Base-by-base conservation (phyloP, 495 filamentous ascomycete species). In the Neurospora cerealis region DNA sequence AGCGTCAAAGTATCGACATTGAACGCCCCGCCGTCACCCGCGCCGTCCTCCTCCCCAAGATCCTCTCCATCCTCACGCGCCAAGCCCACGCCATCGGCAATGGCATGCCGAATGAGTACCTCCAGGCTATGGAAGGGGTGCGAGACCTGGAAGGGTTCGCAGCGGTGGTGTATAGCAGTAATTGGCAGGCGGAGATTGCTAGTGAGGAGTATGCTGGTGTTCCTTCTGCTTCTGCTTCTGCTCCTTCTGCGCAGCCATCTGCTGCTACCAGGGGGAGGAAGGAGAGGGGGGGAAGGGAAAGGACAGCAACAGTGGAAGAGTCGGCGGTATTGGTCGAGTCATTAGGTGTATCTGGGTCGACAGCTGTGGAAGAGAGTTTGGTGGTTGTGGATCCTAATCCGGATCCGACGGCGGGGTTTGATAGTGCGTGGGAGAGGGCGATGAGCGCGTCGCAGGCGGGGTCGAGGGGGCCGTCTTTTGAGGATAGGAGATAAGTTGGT, bases 141-240 rank as follows among this genome's bases (percentile, higher is more conserved):
- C 87, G 88, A 15, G 94, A 98, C 75, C 85, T 98, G n/a, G 93
- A 96, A 77, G 95, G 93, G 0, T 98, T 98, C 76, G 93, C 95
- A 5, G 95, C 96, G 2, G 91, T 98, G 9, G 93, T 98, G 38
- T 98, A 97, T 80, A 94, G 91, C 73, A 95, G 92, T 70, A 97
- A 97, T 81, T 97, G 87, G 87, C 84, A 88, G 78, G 86, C 92
- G 74, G 93, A 97, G 78, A 89, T 92, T 69, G 89, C 88, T 70
- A 80, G 77, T 34, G 80, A 77, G 9, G 74, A 75, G 46, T 75
- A 74, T 13, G 74, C 74, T 8, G 76, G 75, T 15, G 71, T 28
- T 19, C 69, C 24, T 28, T 28, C 24, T 28, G 24, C 24, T 28
- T 28, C 24, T 28, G 24, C 24, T 28, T 28, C 24, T 28, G 24